Evolutionary conservation across 441 rosid genomes (phyloP).

Genomic region (Rhodomyrtus psidioides): DNA sequence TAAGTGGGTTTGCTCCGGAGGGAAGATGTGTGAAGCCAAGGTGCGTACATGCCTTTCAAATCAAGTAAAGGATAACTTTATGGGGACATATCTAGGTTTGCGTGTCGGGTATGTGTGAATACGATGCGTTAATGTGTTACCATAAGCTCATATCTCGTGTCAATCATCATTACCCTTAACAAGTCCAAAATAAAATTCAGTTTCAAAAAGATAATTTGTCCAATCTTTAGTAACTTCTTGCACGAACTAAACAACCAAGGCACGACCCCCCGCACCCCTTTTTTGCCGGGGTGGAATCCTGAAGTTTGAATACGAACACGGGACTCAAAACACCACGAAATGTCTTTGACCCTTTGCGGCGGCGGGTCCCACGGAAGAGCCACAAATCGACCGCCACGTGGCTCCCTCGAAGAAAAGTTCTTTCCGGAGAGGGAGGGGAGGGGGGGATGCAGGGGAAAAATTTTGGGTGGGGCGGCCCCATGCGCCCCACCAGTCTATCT

Average conservation of each 20-base stretch:
- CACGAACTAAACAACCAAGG: neutral
- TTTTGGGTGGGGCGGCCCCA: no score
- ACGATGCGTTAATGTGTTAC: neutral
- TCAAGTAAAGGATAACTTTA: neutral
- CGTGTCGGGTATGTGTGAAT: neutral
- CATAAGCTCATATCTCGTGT: neutral
- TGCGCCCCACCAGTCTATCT: no score
- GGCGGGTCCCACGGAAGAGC: neutral
- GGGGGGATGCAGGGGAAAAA: no score
- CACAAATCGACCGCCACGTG: neutral
- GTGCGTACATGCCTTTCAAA: neutral
- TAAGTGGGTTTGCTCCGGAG: neutral
- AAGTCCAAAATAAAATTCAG: neutral
- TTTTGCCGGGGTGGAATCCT: neutral
- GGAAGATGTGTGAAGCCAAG: neutral
- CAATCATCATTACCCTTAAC: neutral
- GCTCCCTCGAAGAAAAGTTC: neutral
- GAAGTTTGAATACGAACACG: neutral
- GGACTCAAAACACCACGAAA: neutral
- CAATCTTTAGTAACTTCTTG: neutral
- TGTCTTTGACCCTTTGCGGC: neutral
- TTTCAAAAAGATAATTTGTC: neutral
- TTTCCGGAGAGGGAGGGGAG: no score
- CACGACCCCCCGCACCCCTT: neutral
- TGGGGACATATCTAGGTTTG: neutral